Base-by-base conservation (phyloP, 2,329 filamentous ascomycete species). In the Fusarium marasasianum region DNA sequence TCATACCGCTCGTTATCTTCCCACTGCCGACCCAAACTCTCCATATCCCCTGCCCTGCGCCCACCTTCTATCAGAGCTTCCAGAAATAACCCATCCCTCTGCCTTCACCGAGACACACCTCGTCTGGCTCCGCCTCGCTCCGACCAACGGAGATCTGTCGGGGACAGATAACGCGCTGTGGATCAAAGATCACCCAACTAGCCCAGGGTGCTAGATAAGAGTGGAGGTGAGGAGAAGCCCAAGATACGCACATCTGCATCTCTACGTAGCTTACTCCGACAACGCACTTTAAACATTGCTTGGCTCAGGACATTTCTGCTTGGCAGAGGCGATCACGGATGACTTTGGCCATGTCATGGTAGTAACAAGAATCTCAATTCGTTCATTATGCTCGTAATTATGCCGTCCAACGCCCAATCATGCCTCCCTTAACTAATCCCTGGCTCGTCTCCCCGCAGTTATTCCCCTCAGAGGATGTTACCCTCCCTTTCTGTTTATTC, bases 351-450 rank as follows among this genome's bases (percentile, higher is more conserved):
- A 8, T 45, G 40, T 38, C 20, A 24, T 65, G 37, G n/a, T 44
- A 55, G 63, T 43, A 35, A 29, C 38, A 41, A 51, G 48, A 65
- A 31, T 45, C 45, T 71, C 54, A 71, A 56, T 71, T 71, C 48
- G 66, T 63, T 69, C 67, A 71, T 71, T 56, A 71, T 45, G 35
- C 48, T 71, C 68, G 57, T 71, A 33, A 66, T 61, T 61, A 71
- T 71, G 60, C 48, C 14, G 15, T 38, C n/a, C 24, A 64, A 47
- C 40, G 62, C 63, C 69, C 55, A 71, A 72, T 57, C 63, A 67
- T 31, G 47, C 18, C 51, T 43, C n/a, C 20, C 45, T 38, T 33
- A 40, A 38, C 17, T 44, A 33, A 70, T 59, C 66, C 67, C 66
- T 66, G 66, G 22, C 41, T 43, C 8, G 26, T 56, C 44, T 66